Conservation (phyloP, 2,329 filamentous ascomycete species). For the Alternaria panax region DNA sequence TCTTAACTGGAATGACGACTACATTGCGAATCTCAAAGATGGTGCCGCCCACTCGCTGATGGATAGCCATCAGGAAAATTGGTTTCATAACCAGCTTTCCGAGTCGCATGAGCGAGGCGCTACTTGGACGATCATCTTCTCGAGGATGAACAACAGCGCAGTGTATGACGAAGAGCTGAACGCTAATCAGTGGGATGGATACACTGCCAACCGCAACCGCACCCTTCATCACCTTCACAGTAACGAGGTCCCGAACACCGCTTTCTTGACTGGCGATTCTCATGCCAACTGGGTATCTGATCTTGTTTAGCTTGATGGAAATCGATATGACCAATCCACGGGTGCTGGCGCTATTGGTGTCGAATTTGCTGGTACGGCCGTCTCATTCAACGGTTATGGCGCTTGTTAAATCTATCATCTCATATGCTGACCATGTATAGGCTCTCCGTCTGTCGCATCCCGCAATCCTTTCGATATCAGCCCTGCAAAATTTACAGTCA, state of each 20-base stretch:
- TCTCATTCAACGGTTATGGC: constrained; percentile 62
- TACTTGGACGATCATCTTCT: constrained; percentile 66
- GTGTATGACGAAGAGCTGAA: constrained; percentile 44
- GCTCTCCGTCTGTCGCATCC: constrained; percentile 62
- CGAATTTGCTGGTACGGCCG: constrained; percentile 68
- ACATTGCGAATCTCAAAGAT: constrained; percentile 66
- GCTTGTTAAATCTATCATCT: neutral
- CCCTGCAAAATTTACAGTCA: constrained; percentile 73
- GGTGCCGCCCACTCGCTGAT: constrained; percentile 72
- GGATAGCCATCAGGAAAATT: constrained; percentile 74
- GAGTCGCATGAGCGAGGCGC: constrained; percentile 66
- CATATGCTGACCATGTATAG: constrained; percentile 15
- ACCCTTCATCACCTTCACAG: constrained; percentile 71
- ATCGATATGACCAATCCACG: constrained; percentile 46
- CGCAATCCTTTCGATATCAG: constrained; percentile 69
- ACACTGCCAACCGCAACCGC: constrained; percentile 72
- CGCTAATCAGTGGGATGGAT: constrained; percentile 68
- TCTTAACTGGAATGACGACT: constrained; percentile 61
- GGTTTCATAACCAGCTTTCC: constrained; percentile 60
- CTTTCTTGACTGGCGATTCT: constrained; percentile 73
- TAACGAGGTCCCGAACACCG: constrained; percentile 72
- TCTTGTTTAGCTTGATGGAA: constrained; percentile 52
- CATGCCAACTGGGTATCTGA: constrained; percentile 66
- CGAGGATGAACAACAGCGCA: constrained; percentile 36
- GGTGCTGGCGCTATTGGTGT: constrained; percentile 53